Percentiles rank a stretch among this genome's conserved stretches.
phyloP scores from a whole-genome alignment of 345 rosid species.

The Acer negundo region DNA sequence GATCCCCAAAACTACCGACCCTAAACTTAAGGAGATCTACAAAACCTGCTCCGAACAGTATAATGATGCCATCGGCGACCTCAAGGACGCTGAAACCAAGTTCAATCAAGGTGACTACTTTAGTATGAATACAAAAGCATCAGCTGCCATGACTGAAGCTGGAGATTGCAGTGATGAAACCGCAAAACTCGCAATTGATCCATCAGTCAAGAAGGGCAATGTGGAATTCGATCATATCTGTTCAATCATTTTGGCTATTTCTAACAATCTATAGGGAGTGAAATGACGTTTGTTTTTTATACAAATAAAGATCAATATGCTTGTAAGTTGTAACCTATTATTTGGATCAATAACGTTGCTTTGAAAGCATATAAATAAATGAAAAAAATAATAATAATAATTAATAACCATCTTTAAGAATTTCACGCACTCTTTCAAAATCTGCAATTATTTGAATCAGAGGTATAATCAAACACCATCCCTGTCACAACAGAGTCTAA shows the following conservation, averaged over 20 bases:
- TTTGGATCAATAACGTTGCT: too few species aligned
- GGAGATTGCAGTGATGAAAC: conserved; percentile 13
- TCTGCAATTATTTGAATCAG: background rate
- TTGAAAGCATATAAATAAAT: too few species aligned
- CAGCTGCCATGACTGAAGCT: conserved; percentile 13
- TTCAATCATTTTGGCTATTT: conserved; percentile 29
- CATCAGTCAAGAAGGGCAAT: conserved; percentile 21
- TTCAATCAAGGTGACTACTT: conserved; percentile 3
- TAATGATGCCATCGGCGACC: background rate
- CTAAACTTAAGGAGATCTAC: conserved; percentile 10
- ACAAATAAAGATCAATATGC: too few species aligned
- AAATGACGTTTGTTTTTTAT: background rate
- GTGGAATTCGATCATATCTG: conserved; percentile 28
- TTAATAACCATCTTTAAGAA: background rate
- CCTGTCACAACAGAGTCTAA: too few species aligned
- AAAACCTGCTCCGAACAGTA: conserved; percentile 15
- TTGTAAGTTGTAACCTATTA: too few species aligned
- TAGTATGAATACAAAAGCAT: background rate
- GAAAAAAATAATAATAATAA: too few species aligned
- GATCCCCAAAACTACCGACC: background rate
- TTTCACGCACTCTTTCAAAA: background rate
- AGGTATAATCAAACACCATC: background rate
- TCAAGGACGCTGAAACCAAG: background rate
- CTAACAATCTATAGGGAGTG: background rate
- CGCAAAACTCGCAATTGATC: background rate